Percentiles rank a stretch among this genome's conserved stretches.
phyloP scores from a whole-genome alignment of 1,284 basidiomycete genomes.

The Fistulina hepatica region DNA sequence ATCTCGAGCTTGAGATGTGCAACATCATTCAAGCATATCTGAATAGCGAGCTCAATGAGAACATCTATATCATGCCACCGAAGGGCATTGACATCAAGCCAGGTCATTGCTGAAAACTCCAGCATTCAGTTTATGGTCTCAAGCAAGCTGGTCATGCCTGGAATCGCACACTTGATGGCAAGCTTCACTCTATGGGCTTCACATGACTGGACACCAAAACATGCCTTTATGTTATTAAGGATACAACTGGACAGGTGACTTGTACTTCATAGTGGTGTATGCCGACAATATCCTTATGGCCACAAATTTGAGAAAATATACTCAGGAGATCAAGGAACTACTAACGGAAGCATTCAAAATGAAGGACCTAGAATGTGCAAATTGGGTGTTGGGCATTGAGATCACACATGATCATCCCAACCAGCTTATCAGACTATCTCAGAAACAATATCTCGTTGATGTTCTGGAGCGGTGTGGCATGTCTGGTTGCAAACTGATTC shows the following conservation, averaged over 20 bases:
- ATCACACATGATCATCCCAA: slow-evolving; percentile 18
- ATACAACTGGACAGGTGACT: slow-evolving; percentile 9
- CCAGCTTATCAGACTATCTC: slow-evolving; percentile 19
- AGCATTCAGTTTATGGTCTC: slow-evolving; percentile 16
- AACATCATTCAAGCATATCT: slow-evolving; percentile 26
- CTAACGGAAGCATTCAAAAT: slow-evolving; percentile 20
- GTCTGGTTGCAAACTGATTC: slow-evolving; percentile 17
- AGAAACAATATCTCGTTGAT: slow-evolving; percentile 21
- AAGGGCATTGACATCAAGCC: slow-evolving; percentile 10
- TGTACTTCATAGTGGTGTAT: slow-evolving; percentile 16
- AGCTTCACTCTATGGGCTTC: slow-evolving; percentile 15
- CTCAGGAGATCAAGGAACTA: slow-evolving; percentile 13
- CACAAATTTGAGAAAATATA: slow-evolving; percentile 11
- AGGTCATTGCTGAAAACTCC: slow-evolving; percentile 13
- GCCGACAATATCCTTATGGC: slow-evolving; percentile 18
- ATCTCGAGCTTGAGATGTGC: slow-evolving; percentile 24
- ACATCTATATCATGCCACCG: slow-evolving; percentile 15
- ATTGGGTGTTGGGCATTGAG: slow-evolving; percentile 23
- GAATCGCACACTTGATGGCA: slow-evolving; percentile 14
- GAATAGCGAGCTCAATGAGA: slow-evolving; percentile 16
- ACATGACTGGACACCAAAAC: slow-evolving; percentile 15
- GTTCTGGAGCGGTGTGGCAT: slow-evolving; percentile 22
- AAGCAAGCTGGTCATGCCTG: slow-evolving; percentile 18
- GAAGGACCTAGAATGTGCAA: slow-evolving; percentile 21
- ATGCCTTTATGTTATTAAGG: slow-evolving; percentile 16